These are phyloP conservation scores for Inga laurina DNA, from an alignment of 306 rosid genomes.

Conservation along the genomic window DNA sequence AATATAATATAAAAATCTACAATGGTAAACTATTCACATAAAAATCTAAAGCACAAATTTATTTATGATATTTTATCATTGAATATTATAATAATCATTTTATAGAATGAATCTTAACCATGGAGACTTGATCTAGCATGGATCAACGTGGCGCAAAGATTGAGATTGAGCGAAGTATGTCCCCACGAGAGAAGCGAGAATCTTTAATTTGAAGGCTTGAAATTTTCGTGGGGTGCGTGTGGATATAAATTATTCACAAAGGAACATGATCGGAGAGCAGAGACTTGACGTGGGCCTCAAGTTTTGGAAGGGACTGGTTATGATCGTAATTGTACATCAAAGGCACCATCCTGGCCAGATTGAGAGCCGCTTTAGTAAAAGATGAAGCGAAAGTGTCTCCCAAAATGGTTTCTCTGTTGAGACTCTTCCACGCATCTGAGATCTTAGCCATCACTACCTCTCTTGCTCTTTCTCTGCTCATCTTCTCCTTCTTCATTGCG, in stretches of 20 bases:
- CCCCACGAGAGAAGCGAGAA: background rate
- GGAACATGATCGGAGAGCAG: constrained; percentile 7
- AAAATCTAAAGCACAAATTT: too few relatives aligned
- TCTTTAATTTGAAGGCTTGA: background rate
- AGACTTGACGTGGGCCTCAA: constrained; percentile 39
- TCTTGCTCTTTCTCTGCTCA: constrained; percentile 5
- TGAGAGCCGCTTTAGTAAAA: constrained; percentile 32
- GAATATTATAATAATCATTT: too few relatives aligned
- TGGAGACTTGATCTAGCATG: too few relatives aligned
- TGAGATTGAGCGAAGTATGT: too few relatives aligned
- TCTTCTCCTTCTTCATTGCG: constrained; percentile 31
- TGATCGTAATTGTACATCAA: constrained; percentile 45
- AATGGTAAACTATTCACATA: too few relatives aligned
- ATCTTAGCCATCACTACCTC: constrained; percentile 26
- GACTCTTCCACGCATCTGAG: constrained; percentile 39
- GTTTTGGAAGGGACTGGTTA: constrained; percentile 42
- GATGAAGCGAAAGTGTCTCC: constrained; percentile 9
- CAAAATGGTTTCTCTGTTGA: constrained; percentile 35
- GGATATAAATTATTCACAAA: background rate
- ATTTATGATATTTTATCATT: too few relatives aligned
- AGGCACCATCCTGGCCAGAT: constrained; percentile 53
- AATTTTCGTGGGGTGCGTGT: background rate
- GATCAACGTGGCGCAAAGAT: too few relatives aligned
- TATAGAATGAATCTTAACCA: too few relatives aligned
- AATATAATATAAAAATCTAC: too few relatives aligned